Percentiles rank a stretch among this genome's conserved stretches.
phyloP scores from a whole-genome alignment of 345 rosid species.

The Rubroshorea leprosula region DNA sequence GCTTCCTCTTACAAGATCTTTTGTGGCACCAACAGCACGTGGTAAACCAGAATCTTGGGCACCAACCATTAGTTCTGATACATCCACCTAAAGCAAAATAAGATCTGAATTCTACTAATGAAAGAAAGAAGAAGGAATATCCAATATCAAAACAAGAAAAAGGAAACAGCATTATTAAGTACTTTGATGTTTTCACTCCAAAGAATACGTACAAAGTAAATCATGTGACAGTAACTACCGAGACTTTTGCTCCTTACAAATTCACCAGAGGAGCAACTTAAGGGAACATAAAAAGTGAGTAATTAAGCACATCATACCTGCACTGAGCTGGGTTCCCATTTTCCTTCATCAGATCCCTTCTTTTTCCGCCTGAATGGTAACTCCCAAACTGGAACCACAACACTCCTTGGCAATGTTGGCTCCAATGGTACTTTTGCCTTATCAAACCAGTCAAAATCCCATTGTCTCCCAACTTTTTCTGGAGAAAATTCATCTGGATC shows the following conservation, averaged over 20 bases:
- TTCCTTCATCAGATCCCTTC: conserved; percentile 28
- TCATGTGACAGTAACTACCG: neutral
- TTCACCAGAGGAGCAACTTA: neutral
- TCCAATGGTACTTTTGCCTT: conserved; percentile 66
- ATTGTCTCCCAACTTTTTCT: conserved; percentile 68
- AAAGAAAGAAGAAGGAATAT: neutral
- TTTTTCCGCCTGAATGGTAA: conserved; percentile 60
- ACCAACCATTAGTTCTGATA: conserved; percentile 61
- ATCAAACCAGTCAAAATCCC: conserved; percentile 96
- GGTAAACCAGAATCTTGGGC: conserved; percentile 65
- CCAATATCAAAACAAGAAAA: conserved; percentile 2
- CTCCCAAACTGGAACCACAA: conserved; percentile 84
- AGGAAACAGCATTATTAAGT: neutral
- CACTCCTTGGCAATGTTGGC: conserved; percentile 66
- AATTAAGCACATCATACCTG: conserved; percentile 33
- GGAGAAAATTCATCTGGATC: conserved; percentile 69
- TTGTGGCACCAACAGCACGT: conserved; percentile 55
- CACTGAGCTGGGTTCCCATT: conserved; percentile 58
- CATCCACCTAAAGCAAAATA: conserved; percentile 68
- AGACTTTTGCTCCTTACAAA: neutral
- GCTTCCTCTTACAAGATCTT: conserved; percentile 87
- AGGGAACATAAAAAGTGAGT: neutral
- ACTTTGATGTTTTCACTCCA: neutral
- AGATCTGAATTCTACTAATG: conserved; percentile 25
- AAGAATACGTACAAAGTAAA: neutral